A percentile compares a stretch with the other conserved stretches of the same genome.
phyloP scores from a whole-genome alignment of 1,139 yeast genomes.

The Spencermartinsiella ligniputridi region DNA sequence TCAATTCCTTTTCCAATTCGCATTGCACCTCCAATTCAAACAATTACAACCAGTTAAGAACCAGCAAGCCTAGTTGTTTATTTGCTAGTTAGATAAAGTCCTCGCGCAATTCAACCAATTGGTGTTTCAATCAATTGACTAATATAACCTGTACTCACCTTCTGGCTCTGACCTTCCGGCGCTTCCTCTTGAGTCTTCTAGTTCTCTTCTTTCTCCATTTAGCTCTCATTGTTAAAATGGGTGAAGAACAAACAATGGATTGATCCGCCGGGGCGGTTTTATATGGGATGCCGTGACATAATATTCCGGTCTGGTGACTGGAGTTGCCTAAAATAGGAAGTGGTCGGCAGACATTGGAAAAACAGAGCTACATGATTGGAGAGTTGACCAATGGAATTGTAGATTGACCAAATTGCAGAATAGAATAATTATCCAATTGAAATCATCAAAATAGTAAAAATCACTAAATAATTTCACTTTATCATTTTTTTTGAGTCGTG shows the following conservation, averaged over 20 bases:
- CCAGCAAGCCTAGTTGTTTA: constrained; percentile 20
- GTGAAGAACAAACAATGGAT: no score
- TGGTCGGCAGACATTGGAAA: no score
- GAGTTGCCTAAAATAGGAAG: neutral
- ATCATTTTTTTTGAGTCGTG: no score
- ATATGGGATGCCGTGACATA: neutral
- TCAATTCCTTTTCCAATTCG: neutral
- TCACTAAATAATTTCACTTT: no score
- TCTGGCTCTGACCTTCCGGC: constrained; percentile 99
- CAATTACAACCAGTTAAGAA: constrained; percentile 9
- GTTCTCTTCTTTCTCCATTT: constrained; percentile 98
- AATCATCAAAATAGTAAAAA: no score
- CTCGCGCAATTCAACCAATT: constrained; percentile 1
- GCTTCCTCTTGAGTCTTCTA: constrained; percentile 99
- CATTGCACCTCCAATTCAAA: neutral
- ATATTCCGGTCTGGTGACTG: neutral
- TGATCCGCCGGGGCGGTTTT: no score
- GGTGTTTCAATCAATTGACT: neutral
- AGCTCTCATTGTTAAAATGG: constrained; percentile 29
- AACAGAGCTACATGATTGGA: no score
- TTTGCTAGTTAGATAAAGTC: constrained; percentile 12
- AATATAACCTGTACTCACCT: constrained; percentile 20
- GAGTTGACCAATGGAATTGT: no score
- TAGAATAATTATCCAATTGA: no score
- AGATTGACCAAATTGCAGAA: no score